Evolutionary conservation across 2,329 filamentous ascomycete genomes (phyloP).

Genomic region (Teratosphaeria epicoccoides): DNA sequence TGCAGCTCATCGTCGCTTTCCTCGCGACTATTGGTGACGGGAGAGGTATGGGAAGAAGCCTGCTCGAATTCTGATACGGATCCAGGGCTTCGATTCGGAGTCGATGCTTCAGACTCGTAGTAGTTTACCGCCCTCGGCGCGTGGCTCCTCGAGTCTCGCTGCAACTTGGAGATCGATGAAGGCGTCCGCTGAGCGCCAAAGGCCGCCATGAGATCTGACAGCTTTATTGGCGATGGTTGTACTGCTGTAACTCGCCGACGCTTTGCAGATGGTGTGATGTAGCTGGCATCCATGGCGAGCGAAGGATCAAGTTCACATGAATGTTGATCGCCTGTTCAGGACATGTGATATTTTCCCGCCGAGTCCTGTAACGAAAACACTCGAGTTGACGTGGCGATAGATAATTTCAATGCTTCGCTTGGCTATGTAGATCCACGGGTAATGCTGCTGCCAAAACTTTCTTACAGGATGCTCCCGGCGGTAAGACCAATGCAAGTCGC

Average conservation of each 20-base stretch:
- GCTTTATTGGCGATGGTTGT: slow-evolving; percentile 6
- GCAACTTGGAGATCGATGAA: slow-evolving; percentile 17
- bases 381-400: no score
- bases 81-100: slow-evolving; percentile 6
- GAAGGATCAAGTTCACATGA: background rate
- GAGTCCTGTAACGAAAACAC: background rate
- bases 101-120: slow-evolving; percentile 12
- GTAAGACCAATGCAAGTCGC: no score
- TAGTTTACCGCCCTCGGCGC: slow-evolving; percentile 12
- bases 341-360: slow-evolving; percentile 1
- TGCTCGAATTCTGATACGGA: slow-evolving; percentile 8
- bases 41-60: slow-evolving; percentile 7
- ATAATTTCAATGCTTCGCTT: background rate
- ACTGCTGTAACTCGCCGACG: slow-evolving; percentile 13
- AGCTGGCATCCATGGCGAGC: slow-evolving; percentile 2
- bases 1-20: slow-evolving; percentile 16
- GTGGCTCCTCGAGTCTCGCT: slow-evolving; percentile 5
- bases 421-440: background rate
- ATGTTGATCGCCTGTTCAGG: background rate
- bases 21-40: slow-evolving; percentile 1
- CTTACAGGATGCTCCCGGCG: no score
- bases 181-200: slow-evolving; percentile 20
- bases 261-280: slow-evolving; percentile 11
- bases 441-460: background rate
- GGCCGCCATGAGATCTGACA: slow-evolving; percentile 16